These are phyloP conservation scores for Ceratobasidium sp. DNA, from an alignment of 1,284 basidiomycete genomes.

Conservation along the genomic window DNA sequence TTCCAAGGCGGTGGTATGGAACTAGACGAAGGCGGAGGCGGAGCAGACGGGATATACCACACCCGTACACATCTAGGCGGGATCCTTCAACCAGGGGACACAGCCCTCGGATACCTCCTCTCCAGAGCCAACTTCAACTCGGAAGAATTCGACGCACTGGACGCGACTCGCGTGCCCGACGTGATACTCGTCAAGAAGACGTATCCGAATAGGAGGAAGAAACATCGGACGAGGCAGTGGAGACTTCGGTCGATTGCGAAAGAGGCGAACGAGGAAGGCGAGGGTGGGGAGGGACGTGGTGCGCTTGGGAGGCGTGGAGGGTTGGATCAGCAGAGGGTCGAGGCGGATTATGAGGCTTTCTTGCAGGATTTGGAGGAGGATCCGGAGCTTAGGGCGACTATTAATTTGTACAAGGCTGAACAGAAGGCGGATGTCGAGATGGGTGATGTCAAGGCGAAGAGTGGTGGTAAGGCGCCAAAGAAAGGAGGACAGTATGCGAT, in stretches of 20 bases:
- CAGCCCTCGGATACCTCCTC: conserved; percentile 91
- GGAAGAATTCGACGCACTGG: conserved; percentile 83
- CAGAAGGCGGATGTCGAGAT: conserved; percentile 61
- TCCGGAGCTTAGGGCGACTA: conserved; percentile 87
- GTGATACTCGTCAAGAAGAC: conserved; percentile 95
- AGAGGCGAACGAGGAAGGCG: conserved; percentile 86
- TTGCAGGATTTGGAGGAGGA: conserved; percentile 96
- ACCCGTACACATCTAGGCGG: conserved; percentile 96
- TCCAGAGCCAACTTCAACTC: conserved; percentile 94
- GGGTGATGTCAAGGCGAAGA: conserved; percentile 79
- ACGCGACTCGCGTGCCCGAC: conserved; percentile 84
- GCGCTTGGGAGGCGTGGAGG: conserved; percentile 92
- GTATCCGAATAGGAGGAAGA: conserved; percentile 95
- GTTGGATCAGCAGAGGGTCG: conserved; percentile 92
- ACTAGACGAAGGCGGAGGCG: conserved; percentile 59
- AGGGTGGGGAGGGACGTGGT: conserved; percentile 81
- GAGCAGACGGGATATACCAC: conserved; percentile 87
- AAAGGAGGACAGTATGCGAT: conserved; percentile 55
- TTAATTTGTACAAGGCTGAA: conserved; percentile 88
- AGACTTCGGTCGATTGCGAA: conserved; percentile 94
- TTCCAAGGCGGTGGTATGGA: conserved; percentile 67
- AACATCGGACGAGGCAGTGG: conserved; percentile 88
- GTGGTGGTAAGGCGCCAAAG: conserved; percentile 62
- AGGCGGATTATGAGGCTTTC: conserved; percentile 97
- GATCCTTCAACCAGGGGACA: conserved; percentile 95